Evolutionary conservation across 148 eudicot genomes (phyloP), one percentile per base, ranked within the genome.

Genomic region (Vaccinium darrowii): DNA sequence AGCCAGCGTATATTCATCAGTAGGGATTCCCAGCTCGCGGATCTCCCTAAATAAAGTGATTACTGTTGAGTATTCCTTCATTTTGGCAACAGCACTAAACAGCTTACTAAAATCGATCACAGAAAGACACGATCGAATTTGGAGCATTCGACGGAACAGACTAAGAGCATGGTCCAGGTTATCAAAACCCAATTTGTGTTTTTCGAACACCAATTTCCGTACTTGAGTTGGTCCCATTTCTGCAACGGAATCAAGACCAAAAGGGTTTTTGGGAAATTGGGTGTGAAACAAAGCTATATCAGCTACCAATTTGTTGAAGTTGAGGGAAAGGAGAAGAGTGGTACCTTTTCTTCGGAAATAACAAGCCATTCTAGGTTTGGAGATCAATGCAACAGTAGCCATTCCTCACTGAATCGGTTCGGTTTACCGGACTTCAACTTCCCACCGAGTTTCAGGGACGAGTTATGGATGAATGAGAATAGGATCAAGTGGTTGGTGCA

Each of bases 151-250:
- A 21, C 49, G 27, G 53, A 76, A 84, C 1, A 84, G 25, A 27
- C 13, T 43, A 9, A 84, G 73, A 58, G 81, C 85, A 76, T 84
- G 74, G 21, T 76, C 57, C 1, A 49, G 57, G 0, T 76, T 76
- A 21, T 49, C 15, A n/a, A 60, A 19, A 60, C 67, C 67, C 67
- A 21, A 7, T 60, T 60, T 60, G 25, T 5, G 8, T 19, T 60
- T 60, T 19, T 19, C 67, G 36, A 33, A 33, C 36, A 33, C 36
- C 36, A 33, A 33, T 33, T 33, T 33, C 36, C 2, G 36, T 33
- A 33, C 36, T 33, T 33, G 36, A 33, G 36, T 33, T 33, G 36
- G 36, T 33, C 36, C 36, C 36, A 33, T 33, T 33, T 33, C 36
- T 39, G 43, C 43, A 39, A 39, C 43, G 43, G 43, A 39, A 39